These are phyloP conservation scores for Penicillium arizonense DNA, from an alignment of 495 filamentous ascomycete genomes.

Conservation along the genomic window DNA sequence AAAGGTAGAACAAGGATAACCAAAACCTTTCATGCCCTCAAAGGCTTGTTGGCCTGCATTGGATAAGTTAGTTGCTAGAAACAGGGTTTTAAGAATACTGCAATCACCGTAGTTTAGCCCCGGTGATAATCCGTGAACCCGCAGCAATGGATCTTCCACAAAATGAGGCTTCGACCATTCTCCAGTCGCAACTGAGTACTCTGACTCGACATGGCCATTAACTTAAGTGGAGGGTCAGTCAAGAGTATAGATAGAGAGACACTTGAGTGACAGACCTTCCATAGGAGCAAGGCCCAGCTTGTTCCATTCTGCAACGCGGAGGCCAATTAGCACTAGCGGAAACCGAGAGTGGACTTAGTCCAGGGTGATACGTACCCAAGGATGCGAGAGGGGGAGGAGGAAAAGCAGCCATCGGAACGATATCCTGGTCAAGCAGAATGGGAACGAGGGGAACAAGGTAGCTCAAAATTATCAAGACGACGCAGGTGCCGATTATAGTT, in stretches of 20 bases:
- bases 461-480: conserved; percentile 2
- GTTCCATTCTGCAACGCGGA: background rate
- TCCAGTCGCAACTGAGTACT: conserved; percentile 29
- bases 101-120: conserved; percentile 40
- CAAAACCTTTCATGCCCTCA: conserved; percentile 28
- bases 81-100: background rate
- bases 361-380: background rate
- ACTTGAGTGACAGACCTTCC: background rate
- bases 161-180: conserved; percentile 40
- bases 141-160: conserved; percentile 40
- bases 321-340: background rate
- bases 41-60: conserved; percentile 29
- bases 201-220: conserved; percentile 47
- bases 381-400: background rate
- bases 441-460: conserved; percentile 1
- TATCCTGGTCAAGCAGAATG: background rate
- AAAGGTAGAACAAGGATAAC: background rate
- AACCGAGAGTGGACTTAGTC: background rate
- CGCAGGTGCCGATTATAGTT: background rate
- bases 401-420: background rate
- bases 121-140: conserved; percentile 42
- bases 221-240: conserved; percentile 17
- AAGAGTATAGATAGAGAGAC: background rate
- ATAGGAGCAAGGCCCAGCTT: background rate
- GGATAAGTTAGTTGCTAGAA: background rate